A percentile compares a stretch with the other conserved stretches of the same genome.
Evolutionary conservation across 2,329 filamentous ascomycete species (phyloP).

Genomic region (Xylaria sp.): DNA sequence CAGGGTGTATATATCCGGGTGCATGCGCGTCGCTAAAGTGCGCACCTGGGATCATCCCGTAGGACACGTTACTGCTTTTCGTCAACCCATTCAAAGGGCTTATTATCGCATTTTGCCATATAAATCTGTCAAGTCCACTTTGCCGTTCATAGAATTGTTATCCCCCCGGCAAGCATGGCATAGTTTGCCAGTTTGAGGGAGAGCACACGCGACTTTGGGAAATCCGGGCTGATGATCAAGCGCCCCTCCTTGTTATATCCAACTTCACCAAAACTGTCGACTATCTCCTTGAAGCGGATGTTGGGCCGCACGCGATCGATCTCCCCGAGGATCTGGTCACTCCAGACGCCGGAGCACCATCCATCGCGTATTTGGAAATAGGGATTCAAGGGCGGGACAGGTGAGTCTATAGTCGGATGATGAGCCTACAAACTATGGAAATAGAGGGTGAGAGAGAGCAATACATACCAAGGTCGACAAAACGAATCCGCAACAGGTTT

Average conservation of each 20-base stretch:
- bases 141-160: constrained; percentile 48
- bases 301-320: constrained; percentile 68
- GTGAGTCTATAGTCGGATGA: constrained; percentile 63
- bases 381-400: constrained; percentile 75
- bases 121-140: not conserved
- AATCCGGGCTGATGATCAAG: constrained; percentile 66
- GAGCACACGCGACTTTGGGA: constrained; percentile 61
- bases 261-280: constrained; percentile 71
- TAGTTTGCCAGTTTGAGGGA: constrained; percentile 69
- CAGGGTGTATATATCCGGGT: constrained; percentile 3
- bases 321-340: constrained; percentile 70
- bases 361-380: constrained; percentile 73
- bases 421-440: constrained; percentile 30
- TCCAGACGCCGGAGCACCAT: constrained; percentile 77
- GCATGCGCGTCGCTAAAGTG: constrained; percentile 7
- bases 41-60: constrained; percentile 2
- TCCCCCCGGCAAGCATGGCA: constrained; percentile 57
- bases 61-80: constrained; percentile 2
- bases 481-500: constrained; percentile 74
- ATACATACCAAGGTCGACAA: constrained; percentile 73
- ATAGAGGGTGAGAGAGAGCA: not conserved
- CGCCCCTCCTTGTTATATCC: constrained; percentile 68
- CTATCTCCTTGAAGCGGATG: constrained; percentile 68
- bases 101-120: constrained; percentile 9
- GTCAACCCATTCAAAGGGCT: not conserved